Evolutionary conservation across 2,329 filamentous ascomycete species (phyloP).

Genomic region (Fusarium sp.): DNA sequence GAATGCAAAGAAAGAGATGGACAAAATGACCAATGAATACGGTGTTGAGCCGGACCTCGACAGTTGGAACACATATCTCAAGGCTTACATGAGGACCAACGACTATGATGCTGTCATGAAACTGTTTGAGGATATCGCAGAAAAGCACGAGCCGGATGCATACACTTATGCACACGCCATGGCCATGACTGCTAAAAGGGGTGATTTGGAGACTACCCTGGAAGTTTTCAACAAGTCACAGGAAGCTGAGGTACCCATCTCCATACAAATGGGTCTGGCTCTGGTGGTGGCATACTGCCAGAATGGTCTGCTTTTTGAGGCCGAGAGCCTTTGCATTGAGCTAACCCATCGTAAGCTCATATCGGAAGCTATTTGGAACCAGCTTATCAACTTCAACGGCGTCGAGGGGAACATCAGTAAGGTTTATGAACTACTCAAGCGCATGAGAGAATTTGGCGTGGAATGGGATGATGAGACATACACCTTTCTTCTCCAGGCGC

Average conservation of each 20-base stretch:
- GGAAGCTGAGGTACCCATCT: conserved; percentile 59
- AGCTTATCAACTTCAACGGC: conserved; percentile 76
- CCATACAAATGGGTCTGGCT: conserved; percentile 68
- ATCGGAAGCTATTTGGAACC: conserved; percentile 78
- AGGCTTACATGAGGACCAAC: conserved; percentile 72
- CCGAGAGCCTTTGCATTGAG: conserved; percentile 55
- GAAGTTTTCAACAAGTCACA: conserved; percentile 73
- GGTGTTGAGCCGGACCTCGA: conserved; percentile 64
- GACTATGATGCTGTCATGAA: conserved; percentile 74
- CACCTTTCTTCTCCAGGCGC: conserved; percentile 59
- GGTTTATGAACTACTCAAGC: conserved; percentile 59
- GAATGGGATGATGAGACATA: conserved; percentile 63
- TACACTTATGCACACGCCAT: conserved; percentile 80
- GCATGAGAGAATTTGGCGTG: conserved; percentile 60
- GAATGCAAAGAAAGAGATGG: conserved; percentile 69
- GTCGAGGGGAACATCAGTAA: conserved; percentile 64
- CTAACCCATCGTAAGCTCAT: conserved; percentile 63
- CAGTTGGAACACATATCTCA: conserved; percentile 82
- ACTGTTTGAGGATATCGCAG: conserved; percentile 70
- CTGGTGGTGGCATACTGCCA: conserved; percentile 74
- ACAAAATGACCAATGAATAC: conserved; percentile 67
- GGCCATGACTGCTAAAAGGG: conserved; percentile 74
- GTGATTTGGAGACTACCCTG: conserved; percentile 77
- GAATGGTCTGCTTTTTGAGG: conserved; percentile 51
- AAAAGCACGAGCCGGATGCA: conserved; percentile 63